Conservation (phyloP, 2,329 filamentous ascomycete genomes). For the Fusarium nematophilum region DNA sequence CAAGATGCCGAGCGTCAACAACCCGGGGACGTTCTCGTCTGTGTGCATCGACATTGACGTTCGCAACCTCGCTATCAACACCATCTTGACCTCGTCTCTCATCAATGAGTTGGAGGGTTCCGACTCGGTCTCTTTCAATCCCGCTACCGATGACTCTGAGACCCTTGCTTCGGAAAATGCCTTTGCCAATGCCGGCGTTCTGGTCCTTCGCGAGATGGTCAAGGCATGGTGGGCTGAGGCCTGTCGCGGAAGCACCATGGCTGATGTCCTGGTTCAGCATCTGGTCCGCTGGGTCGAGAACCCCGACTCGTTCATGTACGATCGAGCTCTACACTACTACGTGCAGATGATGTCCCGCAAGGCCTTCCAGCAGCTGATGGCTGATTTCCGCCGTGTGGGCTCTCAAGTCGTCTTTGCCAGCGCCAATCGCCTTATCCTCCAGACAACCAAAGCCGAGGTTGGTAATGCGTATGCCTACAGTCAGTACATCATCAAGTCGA, state of each 20-base stretch:
- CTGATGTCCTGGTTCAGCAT: slow-evolving; percentile 97
- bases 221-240: slow-evolving; percentile 98
- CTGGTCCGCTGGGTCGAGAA: slow-evolving; percentile 97
- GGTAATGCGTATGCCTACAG: slow-evolving; percentile 97
- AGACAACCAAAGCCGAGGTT: slow-evolving; percentile 96
- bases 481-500: slow-evolving; percentile 97
- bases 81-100: slow-evolving; percentile 93
- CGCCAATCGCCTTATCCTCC: slow-evolving; percentile 86
- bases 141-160: slow-evolving; percentile 54
- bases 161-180: slow-evolving; percentile 86
- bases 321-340: slow-evolving; percentile 93
- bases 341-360: slow-evolving; percentile 99
- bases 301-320: slow-evolving; percentile 93
- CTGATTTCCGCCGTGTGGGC: slow-evolving; percentile 93
- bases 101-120: slow-evolving; percentile 96
- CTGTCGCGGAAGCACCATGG: slow-evolving; percentile 90
- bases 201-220: slow-evolving; percentile 96
- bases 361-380: slow-evolving; percentile 96
- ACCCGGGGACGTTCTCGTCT: slow-evolving; percentile 91
- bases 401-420: slow-evolving; percentile 97
- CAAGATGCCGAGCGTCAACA: slow-evolving; percentile 93
- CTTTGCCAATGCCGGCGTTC: slow-evolving; percentile 91
- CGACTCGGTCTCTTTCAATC: slow-evolving; percentile 86
- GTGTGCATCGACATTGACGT: slow-evolving; percentile 97
- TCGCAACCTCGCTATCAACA: slow-evolving; percentile 96